Percentiles rank a stretch among this genome's conserved stretches.
These are phyloP conservation scores for Phtheirospermum japonicum DNA, from an alignment of 257 asterid species.

Conservation along the genomic window DNA sequence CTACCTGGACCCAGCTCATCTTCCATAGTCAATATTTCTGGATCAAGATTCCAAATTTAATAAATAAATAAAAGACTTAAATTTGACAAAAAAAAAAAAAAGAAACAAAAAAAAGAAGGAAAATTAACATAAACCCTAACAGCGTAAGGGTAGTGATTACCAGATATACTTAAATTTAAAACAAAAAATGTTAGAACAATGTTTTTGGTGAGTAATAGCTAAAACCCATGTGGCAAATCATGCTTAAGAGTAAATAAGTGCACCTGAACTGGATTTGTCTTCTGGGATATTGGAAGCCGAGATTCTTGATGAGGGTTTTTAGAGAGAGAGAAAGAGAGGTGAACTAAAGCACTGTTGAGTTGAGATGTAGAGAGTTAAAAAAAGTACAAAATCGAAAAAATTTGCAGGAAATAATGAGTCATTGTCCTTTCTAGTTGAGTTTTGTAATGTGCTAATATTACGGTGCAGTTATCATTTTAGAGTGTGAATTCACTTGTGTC, in stretches of 20 bases:
- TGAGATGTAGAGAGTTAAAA: constrained; percentile 10
- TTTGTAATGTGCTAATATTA: neutral
- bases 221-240: constrained; percentile 17
- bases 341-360: constrained; percentile 16
- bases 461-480: no score
- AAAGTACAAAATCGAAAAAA: constrained; percentile 12
- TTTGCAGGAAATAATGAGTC: constrained; percentile 19
- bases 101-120: constrained; percentile 18
- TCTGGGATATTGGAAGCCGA: constrained; percentile 35
- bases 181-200: neutral
- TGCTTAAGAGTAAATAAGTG: constrained; percentile 17
- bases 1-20: constrained; percentile 55
- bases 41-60: constrained; percentile 36
- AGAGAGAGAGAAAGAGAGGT: constrained; percentile 24
- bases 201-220: neutral
- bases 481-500: no score
- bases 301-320: constrained; percentile 38
- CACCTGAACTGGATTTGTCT: constrained; percentile 41
- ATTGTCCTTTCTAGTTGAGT: neutral
- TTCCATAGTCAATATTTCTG: constrained; percentile 38
- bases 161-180: constrained; percentile 13
- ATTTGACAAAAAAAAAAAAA: constrained; percentile 20
- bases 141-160: constrained; percentile 29
- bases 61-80: no score
- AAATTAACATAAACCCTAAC: constrained; percentile 41